Evolutionary conservation across 306 rosid genomes (phyloP).

Genomic region (Glycyrrhiza uralensis): DNA sequence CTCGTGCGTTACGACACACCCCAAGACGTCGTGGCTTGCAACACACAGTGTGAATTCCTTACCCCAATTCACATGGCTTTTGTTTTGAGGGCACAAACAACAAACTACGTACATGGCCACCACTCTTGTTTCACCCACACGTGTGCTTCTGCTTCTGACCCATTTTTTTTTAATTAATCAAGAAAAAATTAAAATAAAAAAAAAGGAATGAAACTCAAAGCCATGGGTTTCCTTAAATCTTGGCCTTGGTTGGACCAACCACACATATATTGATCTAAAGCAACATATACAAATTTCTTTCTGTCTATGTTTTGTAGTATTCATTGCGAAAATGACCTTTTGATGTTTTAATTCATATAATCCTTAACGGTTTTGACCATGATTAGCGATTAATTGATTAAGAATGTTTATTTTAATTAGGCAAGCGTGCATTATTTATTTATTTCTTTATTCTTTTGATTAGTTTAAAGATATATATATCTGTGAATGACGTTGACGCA

Average conservation of each 20-base stretch:
- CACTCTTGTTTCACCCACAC: constrained; percentile 37
- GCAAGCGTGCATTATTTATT: background rate
- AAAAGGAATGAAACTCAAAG: background rate
- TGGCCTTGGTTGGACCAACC: constrained; percentile 23
- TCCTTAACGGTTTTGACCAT: background rate
- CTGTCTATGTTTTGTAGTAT: background rate
- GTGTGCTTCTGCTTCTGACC: constrained; percentile 28
- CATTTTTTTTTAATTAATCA: background rate
- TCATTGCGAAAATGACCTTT: constrained; percentile 26
- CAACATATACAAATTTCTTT: background rate
- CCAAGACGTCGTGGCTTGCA: constrained; percentile 25
- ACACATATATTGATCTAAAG: background rate
- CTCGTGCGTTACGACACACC: constrained; percentile 35
- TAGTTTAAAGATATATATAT: background rate
- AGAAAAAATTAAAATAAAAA: background rate
- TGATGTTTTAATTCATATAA: too few species aligned
- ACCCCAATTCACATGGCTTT: constrained; percentile 41
- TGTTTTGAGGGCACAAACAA: constrained; percentile 39
- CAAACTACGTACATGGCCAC: background rate
- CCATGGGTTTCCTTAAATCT: constrained; percentile 21
- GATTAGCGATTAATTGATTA: background rate
- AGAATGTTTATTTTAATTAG: background rate
- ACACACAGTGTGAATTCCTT: background rate
- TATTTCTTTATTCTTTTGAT: too few species aligned
- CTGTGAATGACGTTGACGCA: background rate